Conservation (phyloP, 2,329 filamentous ascomycete species). For the Hypomyces rosellus region DNA sequence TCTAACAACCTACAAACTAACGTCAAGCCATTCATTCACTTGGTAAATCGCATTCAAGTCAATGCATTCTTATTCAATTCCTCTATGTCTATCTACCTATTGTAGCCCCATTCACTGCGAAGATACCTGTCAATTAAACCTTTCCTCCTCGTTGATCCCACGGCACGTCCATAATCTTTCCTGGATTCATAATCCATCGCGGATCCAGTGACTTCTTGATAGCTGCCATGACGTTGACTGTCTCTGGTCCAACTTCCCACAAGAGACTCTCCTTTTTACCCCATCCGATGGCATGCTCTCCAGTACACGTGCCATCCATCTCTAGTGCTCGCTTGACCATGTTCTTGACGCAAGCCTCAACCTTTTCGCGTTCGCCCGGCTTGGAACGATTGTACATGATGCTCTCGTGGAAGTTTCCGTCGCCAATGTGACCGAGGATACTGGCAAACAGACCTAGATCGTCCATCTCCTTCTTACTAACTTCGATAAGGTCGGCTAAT, state of each 20-base stretch:
- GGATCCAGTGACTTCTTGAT: slow-evolving; percentile 82
- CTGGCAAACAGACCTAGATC: slow-evolving; percentile 80
- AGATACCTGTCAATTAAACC: no score
- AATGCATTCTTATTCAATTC: no score
- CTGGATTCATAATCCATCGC: slow-evolving; percentile 83
- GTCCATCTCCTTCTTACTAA: slow-evolving; percentile 85
- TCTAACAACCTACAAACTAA: no score
- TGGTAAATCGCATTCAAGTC: no score
- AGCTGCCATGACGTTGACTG: slow-evolving; percentile 75
- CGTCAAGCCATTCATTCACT: no score
- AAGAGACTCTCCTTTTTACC: slow-evolving; percentile 78
- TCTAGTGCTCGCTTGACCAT: slow-evolving; percentile 88
- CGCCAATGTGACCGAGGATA: slow-evolving; percentile 83
- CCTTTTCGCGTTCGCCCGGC: slow-evolving; percentile 63
- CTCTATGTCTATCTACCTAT: background rate
- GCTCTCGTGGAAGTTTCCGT: slow-evolving; percentile 90
- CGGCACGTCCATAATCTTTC: slow-evolving; percentile 79
- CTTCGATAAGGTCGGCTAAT: slow-evolving; percentile 68
- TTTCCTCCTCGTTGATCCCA: slow-evolving; percentile 19
- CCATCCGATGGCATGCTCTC: slow-evolving; percentile 79
- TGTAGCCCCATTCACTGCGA: background rate
- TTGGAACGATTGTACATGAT: slow-evolving; percentile 78
- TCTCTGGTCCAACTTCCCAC: slow-evolving; percentile 73
- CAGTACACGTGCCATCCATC: slow-evolving; percentile 91
- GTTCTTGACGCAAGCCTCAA: slow-evolving; percentile 75